Evolutionary conservation across 768 basidiomycete species (phyloP).

Genomic region (Lactarius vividus): DNA sequence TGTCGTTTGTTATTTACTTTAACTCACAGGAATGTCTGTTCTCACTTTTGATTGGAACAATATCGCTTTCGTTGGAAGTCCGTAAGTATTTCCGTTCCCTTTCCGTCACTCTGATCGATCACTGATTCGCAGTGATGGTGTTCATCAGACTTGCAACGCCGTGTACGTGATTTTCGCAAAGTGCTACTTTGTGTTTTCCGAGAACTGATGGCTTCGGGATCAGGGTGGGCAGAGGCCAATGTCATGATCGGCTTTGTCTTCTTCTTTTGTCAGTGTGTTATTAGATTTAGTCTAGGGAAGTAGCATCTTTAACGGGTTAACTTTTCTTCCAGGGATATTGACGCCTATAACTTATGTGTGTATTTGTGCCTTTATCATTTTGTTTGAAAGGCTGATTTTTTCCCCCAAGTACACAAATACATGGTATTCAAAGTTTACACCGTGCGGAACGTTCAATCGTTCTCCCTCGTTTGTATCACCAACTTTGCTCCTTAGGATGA

Average conservation of each 20-base stretch:
- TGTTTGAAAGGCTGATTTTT: not conserved
- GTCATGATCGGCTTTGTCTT: conserved; percentile 49
- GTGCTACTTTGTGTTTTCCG: not conserved
- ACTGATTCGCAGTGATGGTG: not conserved
- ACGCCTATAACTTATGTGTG: conserved; percentile 38
- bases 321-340: conserved; percentile 36
- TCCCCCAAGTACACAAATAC: conserved; percentile 35
- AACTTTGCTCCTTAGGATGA: conserved; percentile 36
- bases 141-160: conserved; percentile 57
- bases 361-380: not conserved
- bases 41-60: conserved; percentile 81
- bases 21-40: conserved; percentile 53
- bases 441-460: conserved; percentile 33
- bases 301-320: conserved; percentile 10
- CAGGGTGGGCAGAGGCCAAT: conserved; percentile 74
- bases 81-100: conserved; percentile 16
- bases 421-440: conserved; percentile 38
- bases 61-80: conserved; percentile 29
- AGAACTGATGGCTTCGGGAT: conserved; percentile 3
- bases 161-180: conserved; percentile 37
- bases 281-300: not conserved
- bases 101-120: not conserved
- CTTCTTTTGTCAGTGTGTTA: conserved; percentile 40
- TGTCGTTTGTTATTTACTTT: not conserved
- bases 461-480: not conserved